These are phyloP conservation scores for Fusarium udum DNA, from an alignment of 2,329 filamentous ascomycete genomes.

Conservation along the genomic window DNA sequence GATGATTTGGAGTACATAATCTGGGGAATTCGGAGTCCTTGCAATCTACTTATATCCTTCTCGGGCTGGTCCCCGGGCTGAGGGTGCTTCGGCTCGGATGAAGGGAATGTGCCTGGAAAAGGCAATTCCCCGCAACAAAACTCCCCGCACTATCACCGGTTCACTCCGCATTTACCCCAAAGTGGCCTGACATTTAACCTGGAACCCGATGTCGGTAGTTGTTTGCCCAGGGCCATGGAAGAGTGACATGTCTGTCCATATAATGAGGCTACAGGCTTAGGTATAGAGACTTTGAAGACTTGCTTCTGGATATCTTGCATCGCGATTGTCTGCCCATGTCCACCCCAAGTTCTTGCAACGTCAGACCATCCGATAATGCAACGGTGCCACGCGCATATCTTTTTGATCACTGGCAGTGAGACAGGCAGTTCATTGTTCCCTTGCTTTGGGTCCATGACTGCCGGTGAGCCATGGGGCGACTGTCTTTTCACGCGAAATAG, in stretches of 20 bases:
- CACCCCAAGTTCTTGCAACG: not conserved
- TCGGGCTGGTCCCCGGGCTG: slow-evolving; percentile 14
- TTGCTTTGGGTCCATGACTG: not conserved
- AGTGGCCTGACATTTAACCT: slow-evolving; percentile 13
- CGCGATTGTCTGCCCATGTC: not conserved
- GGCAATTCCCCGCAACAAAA: slow-evolving; percentile 18
- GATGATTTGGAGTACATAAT: not conserved
- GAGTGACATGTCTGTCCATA: not conserved
- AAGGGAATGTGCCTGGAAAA: slow-evolving; percentile 24
- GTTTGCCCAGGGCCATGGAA: not conserved
- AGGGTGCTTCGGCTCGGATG: slow-evolving; percentile 30
- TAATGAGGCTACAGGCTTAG: not conserved
- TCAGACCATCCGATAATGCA: not conserved
- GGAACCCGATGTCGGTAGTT: slow-evolving; percentile 17
- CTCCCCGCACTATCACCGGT: slow-evolving; percentile 14
- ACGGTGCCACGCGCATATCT: not conserved
- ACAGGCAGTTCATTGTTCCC: not conserved
- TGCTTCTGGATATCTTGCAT: not conserved
- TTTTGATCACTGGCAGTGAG: not conserved
- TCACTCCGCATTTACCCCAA: slow-evolving; percentile 17
- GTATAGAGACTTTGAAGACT: not conserved
- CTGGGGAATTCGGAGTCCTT: not conserved
- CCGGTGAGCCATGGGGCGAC: too few species aligned
- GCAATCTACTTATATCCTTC: slow-evolving; percentile 19
- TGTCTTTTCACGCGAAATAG: not conserved